Evolutionary conservation across 78 protist species (phyloP).

Genomic region (Dictyostelium brefeldianum): DNA sequence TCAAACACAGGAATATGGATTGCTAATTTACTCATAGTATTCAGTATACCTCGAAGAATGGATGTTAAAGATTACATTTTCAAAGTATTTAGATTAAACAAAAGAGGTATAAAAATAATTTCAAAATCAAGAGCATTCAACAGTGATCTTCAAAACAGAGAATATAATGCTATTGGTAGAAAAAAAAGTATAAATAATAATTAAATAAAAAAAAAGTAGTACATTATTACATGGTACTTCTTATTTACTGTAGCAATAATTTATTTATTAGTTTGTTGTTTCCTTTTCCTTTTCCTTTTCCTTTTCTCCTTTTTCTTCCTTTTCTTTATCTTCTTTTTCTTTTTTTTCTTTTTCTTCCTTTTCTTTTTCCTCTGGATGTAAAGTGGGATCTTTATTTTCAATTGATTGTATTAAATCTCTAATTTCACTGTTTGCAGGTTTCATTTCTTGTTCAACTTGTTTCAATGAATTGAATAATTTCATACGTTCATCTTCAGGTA

Average conservation of each 20-base stretch:
- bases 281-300: background rate
- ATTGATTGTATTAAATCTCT: slow-evolving; percentile 59
- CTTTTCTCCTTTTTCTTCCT: background rate
- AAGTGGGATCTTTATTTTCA: slow-evolving; percentile 55
- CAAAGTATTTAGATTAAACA: slow-evolving; percentile 27
- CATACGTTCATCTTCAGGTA: slow-evolving; percentile 33
- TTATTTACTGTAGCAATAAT: no score
- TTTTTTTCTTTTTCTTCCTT: slow-evolving; percentile 34
- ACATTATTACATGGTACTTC: no score
- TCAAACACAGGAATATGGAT: slow-evolving; percentile 45
- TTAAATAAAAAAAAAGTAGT: no score
- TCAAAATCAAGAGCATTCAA: slow-evolving; percentile 16
- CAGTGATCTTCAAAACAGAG: background rate
- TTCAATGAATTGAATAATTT: slow-evolving; percentile 26
- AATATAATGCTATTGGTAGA: background rate
- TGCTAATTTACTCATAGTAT: slow-evolving; percentile 17
- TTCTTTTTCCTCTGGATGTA: slow-evolving; percentile 57
- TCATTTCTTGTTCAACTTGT: slow-evolving; percentile 3
- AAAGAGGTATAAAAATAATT: slow-evolving; percentile 6
- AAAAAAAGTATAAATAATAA: slow-evolving; percentile 3
- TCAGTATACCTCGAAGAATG: slow-evolving; percentile 49
- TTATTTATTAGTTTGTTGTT: no score
- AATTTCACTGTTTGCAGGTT: slow-evolving; percentile 58
- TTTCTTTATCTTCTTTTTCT: background rate
- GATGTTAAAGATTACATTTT: slow-evolving; percentile 51